Conservation (phyloP, 2,329 filamentous ascomycete genomes). For the Fusarium fujikuroi region DNA sequence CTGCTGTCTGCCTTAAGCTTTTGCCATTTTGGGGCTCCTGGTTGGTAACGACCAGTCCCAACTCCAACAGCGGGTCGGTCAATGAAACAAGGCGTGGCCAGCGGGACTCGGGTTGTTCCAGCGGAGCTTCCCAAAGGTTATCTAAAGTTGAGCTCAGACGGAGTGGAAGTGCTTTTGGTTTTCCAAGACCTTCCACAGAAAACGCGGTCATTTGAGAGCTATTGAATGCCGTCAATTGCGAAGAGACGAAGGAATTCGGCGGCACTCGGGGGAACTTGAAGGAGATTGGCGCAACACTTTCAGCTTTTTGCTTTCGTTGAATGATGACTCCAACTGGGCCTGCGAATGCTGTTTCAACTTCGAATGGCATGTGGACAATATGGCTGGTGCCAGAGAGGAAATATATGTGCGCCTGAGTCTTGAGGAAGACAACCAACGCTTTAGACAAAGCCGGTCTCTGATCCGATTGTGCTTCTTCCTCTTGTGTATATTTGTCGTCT, state of each 20-base stretch:
- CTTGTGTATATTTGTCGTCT: constrained; percentile 43
- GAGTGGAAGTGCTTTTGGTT: constrained; percentile 64
- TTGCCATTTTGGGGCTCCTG: constrained; percentile 54
- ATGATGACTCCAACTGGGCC: constrained; percentile 86
- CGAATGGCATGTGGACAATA: constrained; percentile 92
- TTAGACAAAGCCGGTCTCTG: constrained; percentile 58
- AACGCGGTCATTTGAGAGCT: constrained; percentile 63
- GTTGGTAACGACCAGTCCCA: constrained; percentile 81
- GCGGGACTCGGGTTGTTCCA: constrained; percentile 65
- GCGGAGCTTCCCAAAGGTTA: constrained; percentile 66
- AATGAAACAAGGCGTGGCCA: constrained; percentile 84
- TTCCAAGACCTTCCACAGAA: constrained; percentile 67
- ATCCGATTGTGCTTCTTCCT: constrained; percentile 15
- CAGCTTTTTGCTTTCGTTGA: constrained; percentile 76
- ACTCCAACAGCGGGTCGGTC: constrained; percentile 84
- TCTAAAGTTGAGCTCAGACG: constrained; percentile 65
- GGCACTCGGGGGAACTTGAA: constrained; percentile 72
- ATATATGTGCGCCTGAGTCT: constrained; percentile 92
- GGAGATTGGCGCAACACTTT: constrained; percentile 61
- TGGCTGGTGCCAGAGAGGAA: constrained; percentile 89
- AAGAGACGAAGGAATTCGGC: constrained; percentile 84
- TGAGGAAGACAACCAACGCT: constrained; percentile 90
- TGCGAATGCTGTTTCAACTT: constrained; percentile 87
- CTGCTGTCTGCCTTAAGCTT: constrained; percentile 47
- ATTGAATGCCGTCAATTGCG: constrained; percentile 68